Evolutionary conservation across 257 asterid species (phyloP), one percentile per base, ranked within the genome.

Genomic region (Petunia axillaris): DNA sequence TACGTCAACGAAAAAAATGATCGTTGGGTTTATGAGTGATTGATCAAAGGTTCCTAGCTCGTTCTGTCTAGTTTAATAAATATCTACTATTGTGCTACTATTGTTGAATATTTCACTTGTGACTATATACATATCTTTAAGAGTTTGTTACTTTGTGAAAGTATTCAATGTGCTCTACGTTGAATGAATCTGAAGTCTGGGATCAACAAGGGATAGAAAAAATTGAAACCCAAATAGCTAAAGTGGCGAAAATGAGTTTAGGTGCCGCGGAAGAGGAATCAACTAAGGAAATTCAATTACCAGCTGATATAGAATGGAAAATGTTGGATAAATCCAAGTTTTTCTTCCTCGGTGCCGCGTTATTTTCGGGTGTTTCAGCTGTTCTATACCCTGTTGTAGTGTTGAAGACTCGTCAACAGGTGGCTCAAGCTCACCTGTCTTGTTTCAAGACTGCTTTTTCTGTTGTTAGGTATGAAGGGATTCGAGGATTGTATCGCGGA

Each of bases 251-350:
- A 65, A 90, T 89, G 95, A 92, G 82, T 83, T 81, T 88, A 77
- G 73, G 89, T 58, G 68, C 81, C 37, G 85, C 87, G 1, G 91
- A 87, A 85, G 94, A 84, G 70, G 91, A 88, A 85, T 80, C 95
- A 63, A 80, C 68, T 15, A 76, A 82, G 50, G 92, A 87, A 81
- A 82, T 89, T 44, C 90, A 91, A 79, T 44, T 91, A 60, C 94
- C 97, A 1, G 91, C 91, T 39, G 97, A 92, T 77, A 87, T 91
- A 62, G 92, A 89, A 4, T 92, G 97, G 97, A 60, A 92, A 76
- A 92, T 86, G 97, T 81, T 91, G 80, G 90, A 91, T 38, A 91
- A 91, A 76, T 88, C 95, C n/a, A 91, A 87, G 89, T 93, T 93
- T 81, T 93, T 91, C 88, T 71, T 91, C 85, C 90, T 91, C 55